These are phyloP conservation scores for Pseudoscleropodium purum DNA, from an alignment of 225 moss, liverwort and hornwort species.

Conservation along the genomic window DNA sequence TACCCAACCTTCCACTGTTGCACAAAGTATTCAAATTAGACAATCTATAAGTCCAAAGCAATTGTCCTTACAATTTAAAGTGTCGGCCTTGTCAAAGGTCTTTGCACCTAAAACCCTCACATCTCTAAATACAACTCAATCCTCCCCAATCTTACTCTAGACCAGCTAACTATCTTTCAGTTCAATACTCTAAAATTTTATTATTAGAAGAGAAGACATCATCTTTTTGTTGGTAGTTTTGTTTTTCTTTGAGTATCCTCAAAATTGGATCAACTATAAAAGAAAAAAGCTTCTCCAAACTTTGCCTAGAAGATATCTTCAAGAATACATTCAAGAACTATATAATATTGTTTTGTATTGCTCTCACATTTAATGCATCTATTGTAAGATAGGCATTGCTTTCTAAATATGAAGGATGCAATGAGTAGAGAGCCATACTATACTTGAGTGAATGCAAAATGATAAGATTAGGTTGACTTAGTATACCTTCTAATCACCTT, in stretches of 20 bases:
- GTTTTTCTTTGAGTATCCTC: neutral
- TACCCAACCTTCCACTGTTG: neutral
- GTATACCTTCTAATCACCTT: neutral
- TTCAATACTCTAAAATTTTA: neutral
- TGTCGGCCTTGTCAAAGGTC: accelerated
- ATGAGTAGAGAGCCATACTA: too few species aligned
- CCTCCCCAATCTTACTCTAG: neutral
- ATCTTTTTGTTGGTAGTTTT: neutral
- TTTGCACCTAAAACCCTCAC: accelerated
- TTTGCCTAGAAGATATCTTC: neutral
- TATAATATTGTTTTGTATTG: neutral
- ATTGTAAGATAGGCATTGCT: accelerated
- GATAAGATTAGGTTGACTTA: neutral
- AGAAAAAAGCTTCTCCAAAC: neutral
- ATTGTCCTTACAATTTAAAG: too few species aligned
- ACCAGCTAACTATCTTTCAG: accelerated
- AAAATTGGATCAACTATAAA: neutral
- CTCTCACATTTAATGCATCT: neutral
- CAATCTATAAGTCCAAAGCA: accelerated
- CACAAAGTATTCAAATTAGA: neutral
- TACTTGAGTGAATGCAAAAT: neutral
- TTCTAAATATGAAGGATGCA: neutral
- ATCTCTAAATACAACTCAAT: neutral
- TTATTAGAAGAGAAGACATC: neutral
- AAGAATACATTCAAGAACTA: neutral